Conservation (phyloP, 805 yeast species). For the Myxozyma nipponensis region DNA sequence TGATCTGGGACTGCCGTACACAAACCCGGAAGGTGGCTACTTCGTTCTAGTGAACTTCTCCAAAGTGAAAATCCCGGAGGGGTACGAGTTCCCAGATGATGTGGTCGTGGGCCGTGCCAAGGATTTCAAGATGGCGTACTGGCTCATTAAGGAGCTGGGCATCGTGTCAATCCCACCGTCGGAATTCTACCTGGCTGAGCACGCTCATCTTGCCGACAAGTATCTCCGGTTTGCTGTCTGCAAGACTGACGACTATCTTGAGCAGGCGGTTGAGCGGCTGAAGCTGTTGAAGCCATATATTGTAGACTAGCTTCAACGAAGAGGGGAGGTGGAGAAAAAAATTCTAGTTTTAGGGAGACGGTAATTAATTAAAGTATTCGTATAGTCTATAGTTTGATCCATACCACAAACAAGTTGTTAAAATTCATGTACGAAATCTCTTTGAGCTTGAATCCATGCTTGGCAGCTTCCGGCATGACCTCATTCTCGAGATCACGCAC, state of each 20-base stretch:
- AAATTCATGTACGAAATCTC: conserved; percentile 8
- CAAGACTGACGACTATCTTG: conserved; percentile 77
- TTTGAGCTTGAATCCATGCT: conserved; percentile 15
- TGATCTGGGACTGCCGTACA: conserved; percentile 82
- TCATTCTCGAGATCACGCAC: conserved; percentile 24
- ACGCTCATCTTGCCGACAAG: conserved; percentile 74
- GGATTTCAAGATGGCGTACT: conserved; percentile 85
- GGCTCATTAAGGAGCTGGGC: conserved; percentile 90
- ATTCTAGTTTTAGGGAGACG: neutral
- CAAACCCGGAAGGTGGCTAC: conserved; percentile 90
- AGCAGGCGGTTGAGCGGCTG: conserved; percentile 76
- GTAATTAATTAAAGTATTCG: neutral
- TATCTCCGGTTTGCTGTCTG: conserved; percentile 93
- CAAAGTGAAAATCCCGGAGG: conserved; percentile 72
- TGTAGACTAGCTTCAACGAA: conserved; percentile 12
- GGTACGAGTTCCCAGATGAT: conserved; percentile 67
- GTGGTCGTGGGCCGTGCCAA: conserved; percentile 59
- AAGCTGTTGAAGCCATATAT: conserved; percentile 65
- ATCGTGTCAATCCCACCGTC: conserved; percentile 97
- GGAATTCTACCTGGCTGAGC: conserved; percentile 75
- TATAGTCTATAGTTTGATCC: conserved; percentile 3
- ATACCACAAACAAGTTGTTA: conserved; percentile 20
- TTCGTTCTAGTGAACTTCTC: conserved; percentile 84
- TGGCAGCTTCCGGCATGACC: conserved; percentile 21
- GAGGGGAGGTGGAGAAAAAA: neutral